Conservation (phyloP, 2,329 filamentous ascomycete species). For the Pseudodiploospora longispora region DNA sequence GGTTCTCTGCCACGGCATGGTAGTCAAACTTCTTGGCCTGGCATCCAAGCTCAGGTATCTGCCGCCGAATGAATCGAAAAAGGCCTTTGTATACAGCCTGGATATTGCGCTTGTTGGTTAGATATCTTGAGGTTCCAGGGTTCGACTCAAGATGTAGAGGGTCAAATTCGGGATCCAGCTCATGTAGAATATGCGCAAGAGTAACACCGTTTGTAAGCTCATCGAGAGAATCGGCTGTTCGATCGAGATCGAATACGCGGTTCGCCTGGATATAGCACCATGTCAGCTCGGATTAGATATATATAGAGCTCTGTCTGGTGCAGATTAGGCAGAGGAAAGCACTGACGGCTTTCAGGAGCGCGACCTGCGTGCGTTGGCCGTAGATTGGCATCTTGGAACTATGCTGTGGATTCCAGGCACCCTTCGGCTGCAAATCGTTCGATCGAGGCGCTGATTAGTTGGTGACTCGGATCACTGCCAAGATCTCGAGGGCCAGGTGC, state of each 20-base stretch:
- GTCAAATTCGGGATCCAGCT: slow-evolving; percentile 50
- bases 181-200: slow-evolving; percentile 48
- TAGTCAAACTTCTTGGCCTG: slow-evolving; percentile 47
- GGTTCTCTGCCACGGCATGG: slow-evolving; percentile 49
- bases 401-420: not conserved
- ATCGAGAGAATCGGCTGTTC: slow-evolving; percentile 40
- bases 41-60: slow-evolving; percentile 42
- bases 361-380: slow-evolving; percentile 38
- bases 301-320: slow-evolving; percentile 4
- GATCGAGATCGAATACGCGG: slow-evolving; percentile 35
- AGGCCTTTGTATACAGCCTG: slow-evolving; percentile 48
- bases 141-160: slow-evolving; percentile 43
- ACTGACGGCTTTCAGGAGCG: slow-evolving; percentile 49
- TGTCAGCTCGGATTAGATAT: not conserved
- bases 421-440: not conserved
- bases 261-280: slow-evolving; percentile 19
- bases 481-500: not conserved
- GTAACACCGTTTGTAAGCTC: slow-evolving; percentile 46
- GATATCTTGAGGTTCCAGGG: slow-evolving; percentile 33
- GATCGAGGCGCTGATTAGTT: not conserved
- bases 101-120: slow-evolving; percentile 43
- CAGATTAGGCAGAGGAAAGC: slow-evolving; percentile 4
- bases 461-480: not conserved
- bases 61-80: slow-evolving; percentile 46
- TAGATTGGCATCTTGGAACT: slow-evolving; percentile 27